Evolutionary conservation across 2,329 filamentous ascomycete species (phyloP), one percentile per base, ranked within the genome.

Genomic region (Ophiostoma perfectum): DNA sequence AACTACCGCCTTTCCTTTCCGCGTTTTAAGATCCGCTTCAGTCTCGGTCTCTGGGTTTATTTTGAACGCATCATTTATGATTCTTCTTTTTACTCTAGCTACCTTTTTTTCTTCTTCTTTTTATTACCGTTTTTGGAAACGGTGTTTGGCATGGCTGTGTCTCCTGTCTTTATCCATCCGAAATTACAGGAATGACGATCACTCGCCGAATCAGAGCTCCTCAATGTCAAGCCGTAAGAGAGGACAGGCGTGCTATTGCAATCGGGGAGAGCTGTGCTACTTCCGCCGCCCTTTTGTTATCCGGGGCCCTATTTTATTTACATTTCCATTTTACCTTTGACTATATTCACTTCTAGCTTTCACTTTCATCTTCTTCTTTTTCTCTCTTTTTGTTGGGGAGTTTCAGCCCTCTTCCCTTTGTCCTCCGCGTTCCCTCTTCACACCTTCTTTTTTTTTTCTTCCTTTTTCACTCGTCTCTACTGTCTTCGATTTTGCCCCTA

Each of bases 141-240:
- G 8, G 9, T 55, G 49, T 9, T 27, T 11, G n/a, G 18, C 4
- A 4, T 27, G 14, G 27, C 49, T 18, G 4, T 63, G 60, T 44
- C 60, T 63, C 60, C 42, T 39, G 39, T 42, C 58, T 63, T 42
- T 41, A 38, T 27, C 58, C 38, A 62, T n/a, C 58, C 58, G 60
- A 63, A 18, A 63, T 63, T 63, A 42, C 60, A 63, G 60, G 39
- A 42, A 63, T 9, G 60, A n/a, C 39, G 60, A 63, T 63, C 60
- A 63, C 39, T 42, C 16, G 18, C 60, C 60, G 27, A 38, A 39
- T 55, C 49, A 55, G 49, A 55, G 6, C 49, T 55, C 6, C n/a
- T 18, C 27, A 60, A 49, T 49, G 16, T 6, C 45, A 49, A 49
- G 55, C 11, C 9, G 55, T 60, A 16, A 38, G 36, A 27, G 36